Base-by-base conservation (phyloP, 768 basidiomycete genomes). In the Calocera viscosa region DNA sequence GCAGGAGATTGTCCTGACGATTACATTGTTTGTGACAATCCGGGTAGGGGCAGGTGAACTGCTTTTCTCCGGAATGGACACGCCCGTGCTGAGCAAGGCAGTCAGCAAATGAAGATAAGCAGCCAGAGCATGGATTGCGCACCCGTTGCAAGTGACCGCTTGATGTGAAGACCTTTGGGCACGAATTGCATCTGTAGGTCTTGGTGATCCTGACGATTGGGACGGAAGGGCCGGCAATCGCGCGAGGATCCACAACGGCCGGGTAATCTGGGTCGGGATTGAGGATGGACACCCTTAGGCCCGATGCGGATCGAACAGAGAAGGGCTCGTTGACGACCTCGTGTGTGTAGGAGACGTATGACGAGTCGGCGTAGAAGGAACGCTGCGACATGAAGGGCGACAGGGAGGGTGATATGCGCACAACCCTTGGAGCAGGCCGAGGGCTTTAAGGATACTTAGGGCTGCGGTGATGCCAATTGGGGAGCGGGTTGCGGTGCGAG, bases 1-100 rank as follows among this genome's bases (percentile, higher is more conserved):
- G 53, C 7, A 60, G 53, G 11, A 60, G 53, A 19, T 60, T 60
- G 22, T 60, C 53, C 22, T 60, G 53, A 19, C 53, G 53, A 60
- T 60, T 60, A 19, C 53, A 60, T 32, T 60, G 53, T 32, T 60
- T 60, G 30, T 60, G 11, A 32, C 53, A 60, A 32, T 60, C 53
- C 14, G 53, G 53, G 30, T 26, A 60, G 30, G 53, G 53, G 19
- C 53, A 60, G 26, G 53, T 60, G 30, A 28, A 60, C 19, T 60
- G 53, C 53, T 60, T 60, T 32, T 60, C 53, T 28, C 30, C 53
- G 16, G 53, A 26, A 32, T 60, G 53, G 30, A 60, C 53, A 19
- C 53, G 53, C 3, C 53, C 24, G 22, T 60, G 53, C 53, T 60
- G 19, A 2, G 26, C 26, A 10, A 10, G 19, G 43, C 24, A 12